Conservation (phyloP, 2,329 filamentous ascomycete genomes). For the Pseudogymnoascus sp. region DNA sequence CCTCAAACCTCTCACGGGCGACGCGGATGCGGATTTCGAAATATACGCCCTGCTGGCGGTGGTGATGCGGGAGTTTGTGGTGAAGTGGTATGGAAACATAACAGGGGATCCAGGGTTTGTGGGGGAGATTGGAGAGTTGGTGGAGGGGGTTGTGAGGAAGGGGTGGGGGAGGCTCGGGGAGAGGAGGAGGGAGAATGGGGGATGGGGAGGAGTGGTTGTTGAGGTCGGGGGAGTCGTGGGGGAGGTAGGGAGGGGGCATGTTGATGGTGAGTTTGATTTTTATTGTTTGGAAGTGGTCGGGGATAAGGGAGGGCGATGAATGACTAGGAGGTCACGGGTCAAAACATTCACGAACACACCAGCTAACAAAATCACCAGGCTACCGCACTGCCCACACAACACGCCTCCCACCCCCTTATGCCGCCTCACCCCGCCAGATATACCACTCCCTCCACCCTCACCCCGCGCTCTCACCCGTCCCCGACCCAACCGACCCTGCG, state of each 20-base stretch:
- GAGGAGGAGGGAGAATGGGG: slow-evolving; percentile 68
- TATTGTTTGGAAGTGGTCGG: not conserved
- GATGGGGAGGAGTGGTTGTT: slow-evolving; percentile 77
- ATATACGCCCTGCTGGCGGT: slow-evolving; percentile 89
- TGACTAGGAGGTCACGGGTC: not conserved
- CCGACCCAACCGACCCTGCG: slow-evolving; percentile 38
- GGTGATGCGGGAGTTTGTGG: slow-evolving; percentile 81
- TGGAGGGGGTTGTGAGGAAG: slow-evolving; percentile 74
- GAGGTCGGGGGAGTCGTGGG: slow-evolving; percentile 81
- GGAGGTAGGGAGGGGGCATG: slow-evolving; percentile 69
- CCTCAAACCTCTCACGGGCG: slow-evolving; percentile 84
- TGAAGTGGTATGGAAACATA: slow-evolving; percentile 88
- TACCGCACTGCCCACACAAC: slow-evolving; percentile 61
- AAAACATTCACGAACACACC: not conserved
- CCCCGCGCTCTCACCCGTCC: slow-evolving; percentile 71
- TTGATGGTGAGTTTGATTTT: slow-evolving; percentile 54
- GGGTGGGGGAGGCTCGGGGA: slow-evolving; percentile 70
- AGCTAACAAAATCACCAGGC: slow-evolving; percentile 39
- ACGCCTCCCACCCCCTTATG: slow-evolving; percentile 49
- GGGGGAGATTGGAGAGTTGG: slow-evolving; percentile 69
- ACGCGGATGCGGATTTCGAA: slow-evolving; percentile 87
- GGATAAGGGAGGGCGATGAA: not conserved
- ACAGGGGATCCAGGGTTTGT: slow-evolving; percentile 85
- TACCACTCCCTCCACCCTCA: slow-evolving; percentile 82
- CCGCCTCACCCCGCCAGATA: slow-evolving; percentile 55